phyloP scores from a whole-genome alignment of 345 rosid genomes.

The Passiflora organensis region DNA sequence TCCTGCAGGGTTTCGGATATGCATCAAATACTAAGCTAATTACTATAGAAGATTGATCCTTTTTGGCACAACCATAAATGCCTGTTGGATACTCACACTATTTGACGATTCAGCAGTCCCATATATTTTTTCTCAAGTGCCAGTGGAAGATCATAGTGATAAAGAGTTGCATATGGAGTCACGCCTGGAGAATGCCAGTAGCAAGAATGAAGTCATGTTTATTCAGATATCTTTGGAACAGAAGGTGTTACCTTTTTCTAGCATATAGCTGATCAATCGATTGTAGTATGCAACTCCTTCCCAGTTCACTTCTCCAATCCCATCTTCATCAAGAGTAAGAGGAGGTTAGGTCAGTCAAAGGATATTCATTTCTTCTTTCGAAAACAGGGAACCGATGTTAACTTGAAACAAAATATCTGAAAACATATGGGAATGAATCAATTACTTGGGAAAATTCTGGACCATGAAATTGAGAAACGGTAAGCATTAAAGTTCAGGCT shows the following conservation, averaged over 20 bases:
- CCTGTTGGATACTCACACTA: conserved; percentile 75
- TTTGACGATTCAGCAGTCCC: conserved; percentile 60
- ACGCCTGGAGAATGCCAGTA: conserved; percentile 43
- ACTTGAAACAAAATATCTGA: too few species aligned
- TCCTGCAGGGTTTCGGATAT: conserved; percentile 40
- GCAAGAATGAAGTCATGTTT: neutral
- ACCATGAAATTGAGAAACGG: conserved; percentile 96
- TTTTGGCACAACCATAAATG: neutral
- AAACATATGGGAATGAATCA: too few species aligned
- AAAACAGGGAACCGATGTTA: too few species aligned
- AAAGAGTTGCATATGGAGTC: conserved; percentile 83
- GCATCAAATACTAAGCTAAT: too few species aligned
- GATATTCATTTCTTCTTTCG: too few species aligned
- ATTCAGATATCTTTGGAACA: neutral
- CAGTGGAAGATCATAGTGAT: conserved; percentile 86
- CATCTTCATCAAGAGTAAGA: conserved; percentile 49
- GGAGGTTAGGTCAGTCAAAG: neutral
- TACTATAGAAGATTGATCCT: neutral
- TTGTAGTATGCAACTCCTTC: conserved; percentile 93
- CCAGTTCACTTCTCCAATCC: conserved; percentile 78
- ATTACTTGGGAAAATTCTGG: conserved; percentile 91
- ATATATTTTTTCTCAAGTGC: conserved; percentile 75
- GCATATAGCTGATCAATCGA: conserved; percentile 68
- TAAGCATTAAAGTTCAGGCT: conserved; percentile 85
- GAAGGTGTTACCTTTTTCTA: conserved; percentile 42